A percentile compares a stretch with the other conserved stretches of the same genome.
Evolutionary conservation across 768 basidiomycete species (phyloP).

Genomic region (Dendrothele bispora): DNA sequence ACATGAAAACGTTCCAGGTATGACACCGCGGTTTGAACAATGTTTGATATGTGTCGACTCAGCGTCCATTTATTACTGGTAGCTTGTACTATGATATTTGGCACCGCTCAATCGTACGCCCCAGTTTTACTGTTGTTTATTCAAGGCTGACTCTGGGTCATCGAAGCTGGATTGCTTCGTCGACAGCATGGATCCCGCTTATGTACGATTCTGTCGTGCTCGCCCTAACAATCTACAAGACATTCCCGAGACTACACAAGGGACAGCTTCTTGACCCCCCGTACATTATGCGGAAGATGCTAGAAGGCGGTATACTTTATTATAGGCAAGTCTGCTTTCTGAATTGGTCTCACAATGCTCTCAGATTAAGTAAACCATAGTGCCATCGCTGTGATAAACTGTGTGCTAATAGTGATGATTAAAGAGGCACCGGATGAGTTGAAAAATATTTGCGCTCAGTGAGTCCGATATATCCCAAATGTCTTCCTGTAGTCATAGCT

Average conservation of each 20-base stretch:
- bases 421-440: constrained; percentile 4
- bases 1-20: not conserved
- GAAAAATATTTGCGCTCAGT: constrained; percentile 8
- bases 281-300: not conserved
- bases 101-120: not conserved
- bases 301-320: constrained; percentile 3
- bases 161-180: not conserved
- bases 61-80: not conserved
- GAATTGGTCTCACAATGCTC: not conserved
- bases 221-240: not conserved
- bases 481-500: not conserved
- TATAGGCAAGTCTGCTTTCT: not conserved
- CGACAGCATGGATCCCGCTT: constrained; percentile 1
- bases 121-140: not conserved
- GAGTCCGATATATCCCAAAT: not conserved
- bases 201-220: constrained; percentile 3
- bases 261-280: not conserved
- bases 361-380: not conserved
- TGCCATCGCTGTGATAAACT: not conserved
- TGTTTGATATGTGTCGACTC: not conserved
- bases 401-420: not conserved
- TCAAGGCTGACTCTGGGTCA: not conserved
- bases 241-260: not conserved
- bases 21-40: not conserved
- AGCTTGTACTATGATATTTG: constrained; percentile 7